Evolutionary conservation across 1,284 basidiomycete genomes (phyloP), one percentile per base, ranked within the genome.

Genomic region (Mycena sp.): DNA sequence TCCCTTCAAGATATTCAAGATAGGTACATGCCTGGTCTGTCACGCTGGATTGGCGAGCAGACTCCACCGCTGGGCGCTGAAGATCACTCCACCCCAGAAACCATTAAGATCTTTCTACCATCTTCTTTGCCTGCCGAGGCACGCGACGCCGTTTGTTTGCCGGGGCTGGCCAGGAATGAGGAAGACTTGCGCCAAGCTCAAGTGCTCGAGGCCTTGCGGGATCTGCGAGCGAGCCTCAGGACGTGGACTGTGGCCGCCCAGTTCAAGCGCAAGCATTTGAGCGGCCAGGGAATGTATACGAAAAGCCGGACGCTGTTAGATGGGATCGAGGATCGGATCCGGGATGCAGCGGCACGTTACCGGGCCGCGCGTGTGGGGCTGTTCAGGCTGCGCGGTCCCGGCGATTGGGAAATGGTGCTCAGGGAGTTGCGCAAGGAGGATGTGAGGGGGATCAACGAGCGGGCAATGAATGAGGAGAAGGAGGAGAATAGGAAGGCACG

Each of bases 371-470:
- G 71, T 0, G 30, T 14, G 3, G 72, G 61, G 3, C 30, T 73
- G 6, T 11, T 75, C 11, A 25, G 2, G 2, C 48, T 75, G 3
- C 63, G 57, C 8, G 73, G 73, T 10, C 38, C 22, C 18, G 72
- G 73, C 3, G 57, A 41, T 1, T 75, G 73, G 73, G 57, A 73
- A 48, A 30, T 37, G 4, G 52, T 34, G 16, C 52, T 57, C 18
- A 16, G 39, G 37, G 37, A 18, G 3, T 30, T 74, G 3, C 22
- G 34, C 34, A 48, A 60, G 38, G 69, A 54, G 22, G 73, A 74
- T 52, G 39, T 74, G 13, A 34, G 71, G n/a, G 73, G 68, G 1
- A 60, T 72, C 20, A 67, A 68, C 16, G 73, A 74, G 52, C 52
- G 70, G 20, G 13, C 38, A 18, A 46, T 72, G 63, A 67, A 46